Evolutionary conservation across 2,329 filamentous ascomycete species (phyloP), one percentile per base, ranked within the genome.

Genomic region (Botryotinia calthae): DNA sequence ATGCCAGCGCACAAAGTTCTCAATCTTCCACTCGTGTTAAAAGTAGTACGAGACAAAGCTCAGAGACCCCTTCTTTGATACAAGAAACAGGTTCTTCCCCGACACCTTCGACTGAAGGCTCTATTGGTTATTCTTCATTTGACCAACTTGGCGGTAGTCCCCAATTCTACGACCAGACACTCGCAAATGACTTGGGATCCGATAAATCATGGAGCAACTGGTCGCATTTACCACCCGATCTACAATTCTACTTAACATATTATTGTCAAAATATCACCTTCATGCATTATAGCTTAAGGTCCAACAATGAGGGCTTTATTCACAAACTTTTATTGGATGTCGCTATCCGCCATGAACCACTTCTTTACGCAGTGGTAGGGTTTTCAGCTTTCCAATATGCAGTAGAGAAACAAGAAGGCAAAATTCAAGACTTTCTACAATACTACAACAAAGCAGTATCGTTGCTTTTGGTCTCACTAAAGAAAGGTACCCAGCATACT

Each of bases 381-480:
- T 98, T 98, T 80, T 87, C 95, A 18, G 93, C 95, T 0, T 98
- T 98, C 79, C 94, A 97, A 77, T 87, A 91, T 76, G 92, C 92
- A 2, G 81, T 98, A 66, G 86, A 87, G 56, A 89, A 91, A 66
- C 88, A 91, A 0, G 84, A 90, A 66, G 93, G 92, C 34, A 90
- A 90, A 76, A 89, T 98, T 40, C 87, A 92, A 74, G 90, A 92
- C 70, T 98, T 98, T 78, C 85, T 98, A 42, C 88, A 90, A 73
- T 97, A 97, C 79, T 98, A 98, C 84, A 95, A 97, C 82, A 91
- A 90, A 80, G 95, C 95, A 16, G 91, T 99, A 42, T 91, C 88
- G 1, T 84, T 94, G 40, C 86, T 99, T 28, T 86, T 97, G 14
- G 86, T 87, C 48, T 91, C 90, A 7, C 84, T 98, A 28, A 89